Conservation (phyloP, 2,329 filamentous ascomycete species). For the Verticillium longisporum region DNA sequence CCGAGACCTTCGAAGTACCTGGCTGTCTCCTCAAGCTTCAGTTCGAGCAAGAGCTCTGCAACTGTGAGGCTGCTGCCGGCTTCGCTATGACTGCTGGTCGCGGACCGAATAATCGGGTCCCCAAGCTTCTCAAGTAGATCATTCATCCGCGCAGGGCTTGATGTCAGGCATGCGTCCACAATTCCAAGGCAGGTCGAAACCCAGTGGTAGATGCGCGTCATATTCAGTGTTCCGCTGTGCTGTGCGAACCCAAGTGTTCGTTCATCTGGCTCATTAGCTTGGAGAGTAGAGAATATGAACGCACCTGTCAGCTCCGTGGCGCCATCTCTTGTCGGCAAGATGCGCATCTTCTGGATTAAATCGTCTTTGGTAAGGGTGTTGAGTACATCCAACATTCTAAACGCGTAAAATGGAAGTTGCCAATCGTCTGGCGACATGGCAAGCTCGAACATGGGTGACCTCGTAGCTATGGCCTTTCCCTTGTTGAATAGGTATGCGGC, state of each 20-base stretch:
- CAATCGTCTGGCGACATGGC: neutral
- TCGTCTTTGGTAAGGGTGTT: neutral
- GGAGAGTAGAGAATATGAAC: conserved; percentile 2
- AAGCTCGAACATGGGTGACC: neutral
- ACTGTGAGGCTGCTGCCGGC: neutral
- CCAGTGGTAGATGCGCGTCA: conserved; percentile 1
- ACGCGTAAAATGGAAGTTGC: neutral
- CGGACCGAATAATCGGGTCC: neutral
- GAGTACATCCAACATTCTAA: neutral
- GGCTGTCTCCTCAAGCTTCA: neutral
- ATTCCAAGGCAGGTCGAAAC: conserved; percentile 2
- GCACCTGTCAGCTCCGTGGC: neutral
- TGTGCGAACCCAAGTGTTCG: conserved; percentile 1
- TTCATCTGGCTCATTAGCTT: neutral
- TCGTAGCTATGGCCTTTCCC: neutral
- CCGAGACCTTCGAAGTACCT: neutral
- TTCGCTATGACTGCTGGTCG: neutral
- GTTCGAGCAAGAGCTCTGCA: neutral
- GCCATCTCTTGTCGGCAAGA: neutral
- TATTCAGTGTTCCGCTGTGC: conserved; percentile 5
- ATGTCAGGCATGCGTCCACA: neutral
- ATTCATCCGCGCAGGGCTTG: neutral
- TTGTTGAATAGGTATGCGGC: neutral
- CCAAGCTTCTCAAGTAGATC: neutral
- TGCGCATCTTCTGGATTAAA: neutral